A percentile compares a stretch with the other conserved stretches of the same genome.
Conservation (phyloP, 1,139 yeast genomes). For the Geotrichum restrictum region DNA sequence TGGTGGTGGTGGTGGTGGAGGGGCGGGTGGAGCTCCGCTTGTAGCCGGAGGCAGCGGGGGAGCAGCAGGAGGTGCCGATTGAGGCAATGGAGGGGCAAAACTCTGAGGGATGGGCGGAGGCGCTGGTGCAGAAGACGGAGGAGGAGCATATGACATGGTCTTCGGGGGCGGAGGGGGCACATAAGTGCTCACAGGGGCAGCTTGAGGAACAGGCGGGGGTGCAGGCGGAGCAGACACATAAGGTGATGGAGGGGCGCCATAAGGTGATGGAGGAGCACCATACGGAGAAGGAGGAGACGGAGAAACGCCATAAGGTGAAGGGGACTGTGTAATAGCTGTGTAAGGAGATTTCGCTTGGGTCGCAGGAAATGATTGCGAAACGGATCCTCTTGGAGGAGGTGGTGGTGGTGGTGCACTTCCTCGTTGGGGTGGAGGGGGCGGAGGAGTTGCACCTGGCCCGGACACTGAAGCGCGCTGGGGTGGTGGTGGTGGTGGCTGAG, state of each 20-base stretch:
- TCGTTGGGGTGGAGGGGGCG: constrained; percentile 29
- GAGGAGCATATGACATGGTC: constrained; percentile 27
- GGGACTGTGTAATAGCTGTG: constrained; percentile 33
- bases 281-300: constrained; percentile 27
- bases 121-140: constrained; percentile 32
- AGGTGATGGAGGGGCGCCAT: constrained; percentile 21
- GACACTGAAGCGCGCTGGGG: constrained; percentile 31
- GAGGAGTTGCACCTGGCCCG: constrained; percentile 26
- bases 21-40: constrained; percentile 22
- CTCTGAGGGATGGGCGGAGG: constrained; percentile 37
- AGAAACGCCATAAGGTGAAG: constrained; percentile 30
- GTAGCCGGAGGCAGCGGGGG: constrained; percentile 32
- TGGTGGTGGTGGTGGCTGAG: constrained; percentile 34
- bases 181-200: constrained; percentile 30
- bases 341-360: constrained; percentile 32
- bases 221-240: constrained; percentile 33
- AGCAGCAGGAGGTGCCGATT: constrained; percentile 42
- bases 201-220: constrained; percentile 29
- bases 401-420: constrained; percentile 29
- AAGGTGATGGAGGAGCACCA: constrained; percentile 18
- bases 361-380: constrained; percentile 28
- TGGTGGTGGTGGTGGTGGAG: constrained; percentile 27
- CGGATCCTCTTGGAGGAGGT: constrained; percentile 36
- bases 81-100: constrained; percentile 34
- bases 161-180: constrained; percentile 33